Base-by-base conservation (phyloP, 306 rosid genomes). In the Boehmeria nivea region DNA sequence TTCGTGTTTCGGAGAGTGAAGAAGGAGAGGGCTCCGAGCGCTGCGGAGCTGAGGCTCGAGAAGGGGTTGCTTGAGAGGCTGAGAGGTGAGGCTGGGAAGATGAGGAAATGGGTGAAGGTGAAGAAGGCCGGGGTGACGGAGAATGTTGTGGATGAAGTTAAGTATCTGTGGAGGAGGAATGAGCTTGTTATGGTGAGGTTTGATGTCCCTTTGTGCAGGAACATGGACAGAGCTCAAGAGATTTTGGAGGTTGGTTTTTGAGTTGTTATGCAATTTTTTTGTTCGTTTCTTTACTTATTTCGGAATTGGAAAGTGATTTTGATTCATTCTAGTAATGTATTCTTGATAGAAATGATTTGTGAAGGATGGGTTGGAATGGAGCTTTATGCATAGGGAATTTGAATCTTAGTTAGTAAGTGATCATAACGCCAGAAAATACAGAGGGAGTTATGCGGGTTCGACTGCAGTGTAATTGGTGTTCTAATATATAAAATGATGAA, bases 151-250 rank as follows among this genome's bases (percentile, higher is more conserved):
- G 77, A 81, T 54, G 64, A 78, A 51, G 72, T 89, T 46, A 78
- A 66, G 54, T 8, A 66, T 54, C 55, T 44, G 51, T 89, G 95
- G 97, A 81, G 59, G 60, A 69, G 53, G 21, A 79, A 61, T 75
- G 97, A 89, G 60, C 95, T 89, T 68, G 95, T 74, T 45, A 81
- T 85, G 97, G 54, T 85, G 52, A 83, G 77, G 65, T 85, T 85
- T 50, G 87, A 77, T 51, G 54, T 83, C 60, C 97, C 97, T 62
- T 74, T 89, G 43, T 72, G 83, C 80, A 31, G 66, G 75, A 89
- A 89, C 64, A 83, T 89, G 93, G 88, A 78, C 67, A 83, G 97
- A 83, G 97, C 97, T 26, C 76, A 72, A 39, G 89, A 89, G 69
- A 85, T 89, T 57, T 62, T 85, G n/a, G 87, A 85, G 95, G 97